phyloP scores from a whole-genome alignment of 2,329 filamentous ascomycete species.

The Cordyceps farinosa region DNA sequence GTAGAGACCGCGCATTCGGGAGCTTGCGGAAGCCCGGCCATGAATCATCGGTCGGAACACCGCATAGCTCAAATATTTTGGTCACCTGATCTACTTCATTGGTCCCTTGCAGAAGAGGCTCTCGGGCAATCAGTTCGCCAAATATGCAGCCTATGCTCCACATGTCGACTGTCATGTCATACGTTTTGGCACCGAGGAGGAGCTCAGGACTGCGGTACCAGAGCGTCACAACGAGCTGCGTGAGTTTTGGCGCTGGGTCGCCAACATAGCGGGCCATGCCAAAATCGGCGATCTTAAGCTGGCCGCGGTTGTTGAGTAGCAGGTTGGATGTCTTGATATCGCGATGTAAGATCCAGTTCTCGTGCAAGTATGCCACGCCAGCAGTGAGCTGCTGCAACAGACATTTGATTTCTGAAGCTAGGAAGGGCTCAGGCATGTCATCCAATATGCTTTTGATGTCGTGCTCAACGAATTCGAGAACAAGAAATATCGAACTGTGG shows the following conservation, averaged over 20 bases:
- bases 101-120: slow-evolving; percentile 79
- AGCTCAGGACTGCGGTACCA: slow-evolving; percentile 96
- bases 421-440: slow-evolving; percentile 90
- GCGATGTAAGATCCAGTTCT: slow-evolving; percentile 85
- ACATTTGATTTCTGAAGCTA: slow-evolving; percentile 88
- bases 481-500: slow-evolving; percentile 71
- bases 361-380: slow-evolving; percentile 81
- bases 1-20: slow-evolving; percentile 78
- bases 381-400: slow-evolving; percentile 77
- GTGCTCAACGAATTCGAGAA: slow-evolving; percentile 97
- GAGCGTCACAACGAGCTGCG: slow-evolving; percentile 89
- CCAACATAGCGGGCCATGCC: slow-evolving; percentile 93
- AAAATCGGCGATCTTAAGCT: slow-evolving; percentile 95
- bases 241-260: slow-evolving; percentile 73
- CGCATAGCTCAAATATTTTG: slow-evolving; percentile 85
- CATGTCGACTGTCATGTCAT: slow-evolving; percentile 78
- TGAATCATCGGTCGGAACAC: slow-evolving; percentile 73
- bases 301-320: slow-evolving; percentile 89
- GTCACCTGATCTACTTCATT: slow-evolving; percentile 91
- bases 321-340: slow-evolving; percentile 94
- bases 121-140: slow-evolving; percentile 79
- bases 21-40: slow-evolving; percentile 88
- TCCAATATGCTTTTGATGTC: slow-evolving; percentile 91
- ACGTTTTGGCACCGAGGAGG: slow-evolving; percentile 73
- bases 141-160: slow-evolving; percentile 98